Percentiles rank a stretch among this genome's conserved stretches.
Evolutionary conservation across 176 grass and related monocot genomes (phyloP).

Genomic region (Carex littledalei): DNA sequence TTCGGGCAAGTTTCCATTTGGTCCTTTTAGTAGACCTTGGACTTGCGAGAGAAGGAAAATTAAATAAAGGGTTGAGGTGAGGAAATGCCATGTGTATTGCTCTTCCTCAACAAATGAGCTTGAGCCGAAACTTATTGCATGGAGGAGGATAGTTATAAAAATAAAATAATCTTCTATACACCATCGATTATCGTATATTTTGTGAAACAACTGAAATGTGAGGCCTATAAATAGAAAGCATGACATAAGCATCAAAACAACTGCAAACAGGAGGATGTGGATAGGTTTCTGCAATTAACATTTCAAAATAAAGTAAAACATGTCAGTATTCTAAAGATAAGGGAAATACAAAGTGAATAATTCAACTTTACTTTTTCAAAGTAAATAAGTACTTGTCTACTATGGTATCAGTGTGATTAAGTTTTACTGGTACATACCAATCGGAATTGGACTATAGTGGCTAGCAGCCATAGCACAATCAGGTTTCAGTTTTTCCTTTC

Average conservation of each 20-base stretch:
- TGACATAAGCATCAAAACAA: conserved; percentile 59
- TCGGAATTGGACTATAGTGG: background rate
- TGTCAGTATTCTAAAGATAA: conserved; percentile 28
- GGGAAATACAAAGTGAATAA: background rate
- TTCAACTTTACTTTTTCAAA: background rate
- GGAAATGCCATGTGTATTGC: conserved; percentile 94
- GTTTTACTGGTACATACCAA: background rate
- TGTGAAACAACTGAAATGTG: conserved; percentile 34
- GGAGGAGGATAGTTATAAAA: conserved; percentile 51
- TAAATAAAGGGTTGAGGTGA: conserved; percentile 75
- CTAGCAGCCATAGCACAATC: background rate
- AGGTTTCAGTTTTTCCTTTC: background rate
- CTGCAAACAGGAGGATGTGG: conserved; percentile 54
- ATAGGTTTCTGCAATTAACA: conserved; percentile 74
- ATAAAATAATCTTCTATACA: conserved; percentile 64
- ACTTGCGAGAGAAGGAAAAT: conserved; percentile 62
- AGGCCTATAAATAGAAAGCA: conserved; percentile 41
- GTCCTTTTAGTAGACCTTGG: conserved; percentile 37
- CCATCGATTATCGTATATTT: conserved; percentile 23
- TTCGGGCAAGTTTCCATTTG: conserved; percentile 20
- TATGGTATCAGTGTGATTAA: background rate
- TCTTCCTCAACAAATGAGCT: conserved; percentile 99
- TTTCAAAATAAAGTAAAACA: conserved; percentile 17
- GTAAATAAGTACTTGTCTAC: background rate
- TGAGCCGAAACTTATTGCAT: conserved; percentile 63